Conservation (phyloP, 2,329 filamentous ascomycete species). For the Zymoseptoria pseudotritici region DNA sequence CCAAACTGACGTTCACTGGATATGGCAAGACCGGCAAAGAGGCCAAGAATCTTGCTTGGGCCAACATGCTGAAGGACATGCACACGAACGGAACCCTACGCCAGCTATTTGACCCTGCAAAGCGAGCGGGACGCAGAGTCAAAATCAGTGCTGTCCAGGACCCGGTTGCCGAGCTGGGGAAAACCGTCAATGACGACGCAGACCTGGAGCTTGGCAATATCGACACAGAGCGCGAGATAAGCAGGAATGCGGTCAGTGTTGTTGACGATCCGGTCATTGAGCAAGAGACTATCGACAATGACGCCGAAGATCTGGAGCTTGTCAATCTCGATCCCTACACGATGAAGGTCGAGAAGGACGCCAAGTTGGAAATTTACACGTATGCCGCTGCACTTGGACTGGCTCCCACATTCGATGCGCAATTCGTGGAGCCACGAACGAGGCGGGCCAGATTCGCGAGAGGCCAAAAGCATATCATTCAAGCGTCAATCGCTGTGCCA, state of each 20-base stretch:
- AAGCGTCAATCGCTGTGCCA: slow-evolving; percentile 26
- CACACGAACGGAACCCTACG: slow-evolving; percentile 10
- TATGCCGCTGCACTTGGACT: slow-evolving; percentile 35
- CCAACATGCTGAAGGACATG: slow-evolving; percentile 10
- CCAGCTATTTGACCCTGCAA: slow-evolving; percentile 5
- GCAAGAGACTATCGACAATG: not conserved
- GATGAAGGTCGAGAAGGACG: slow-evolving; percentile 19
- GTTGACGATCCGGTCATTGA: not conserved
- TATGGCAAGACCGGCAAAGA: slow-evolving; percentile 8
- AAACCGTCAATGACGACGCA: not conserved
- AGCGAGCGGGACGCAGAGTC: not conserved
- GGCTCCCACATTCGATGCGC: slow-evolving; percentile 24
- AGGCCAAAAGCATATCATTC: not conserved
- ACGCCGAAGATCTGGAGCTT: slow-evolving; percentile 3
- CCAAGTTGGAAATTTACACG: slow-evolving; percentile 33
- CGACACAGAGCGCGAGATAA: too few relatives aligned
- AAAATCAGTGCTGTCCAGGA: not conserved
- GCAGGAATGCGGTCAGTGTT: not conserved
- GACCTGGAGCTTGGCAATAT: too few relatives aligned
- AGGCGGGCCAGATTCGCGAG: not conserved
- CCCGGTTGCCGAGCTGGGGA: not conserved
- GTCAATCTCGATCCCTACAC: slow-evolving; percentile 12
- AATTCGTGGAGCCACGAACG: slow-evolving; percentile 4
- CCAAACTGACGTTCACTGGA: not conserved
- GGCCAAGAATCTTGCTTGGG: slow-evolving; percentile 16